Conservation (phyloP, 495 filamentous ascomycete species). For the Glarea lozoyensis region DNA sequence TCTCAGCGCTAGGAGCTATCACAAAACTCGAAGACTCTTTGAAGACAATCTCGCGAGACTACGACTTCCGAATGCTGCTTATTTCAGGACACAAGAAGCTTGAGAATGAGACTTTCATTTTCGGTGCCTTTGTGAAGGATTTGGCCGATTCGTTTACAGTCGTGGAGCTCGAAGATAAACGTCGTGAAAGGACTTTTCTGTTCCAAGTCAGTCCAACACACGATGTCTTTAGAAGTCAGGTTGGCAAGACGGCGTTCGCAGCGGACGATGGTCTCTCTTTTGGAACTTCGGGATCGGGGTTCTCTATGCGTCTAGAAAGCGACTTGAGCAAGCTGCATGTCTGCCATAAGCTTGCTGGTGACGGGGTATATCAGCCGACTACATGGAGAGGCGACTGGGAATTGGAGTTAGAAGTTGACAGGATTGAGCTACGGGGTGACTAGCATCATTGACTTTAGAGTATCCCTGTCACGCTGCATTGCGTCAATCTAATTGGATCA, state of each 20-base stretch:
- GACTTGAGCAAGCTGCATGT: not conserved
- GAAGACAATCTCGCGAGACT: not conserved
- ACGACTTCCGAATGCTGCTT: not conserved
- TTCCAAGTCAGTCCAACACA: not conserved
- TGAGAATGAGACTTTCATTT: not conserved
- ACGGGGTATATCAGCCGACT: not conserved
- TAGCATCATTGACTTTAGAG: no score
- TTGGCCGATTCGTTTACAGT: not conserved
- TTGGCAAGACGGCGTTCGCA: not conserved
- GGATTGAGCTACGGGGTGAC: not conserved
- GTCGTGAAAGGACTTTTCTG: not conserved
- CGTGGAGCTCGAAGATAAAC: not conserved
- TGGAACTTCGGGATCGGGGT: not conserved
- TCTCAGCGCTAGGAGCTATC: not conserved
- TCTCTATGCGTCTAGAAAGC: not conserved
- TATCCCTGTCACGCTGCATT: no score
- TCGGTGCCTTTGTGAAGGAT: not conserved
- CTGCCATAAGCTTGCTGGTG: not conserved
- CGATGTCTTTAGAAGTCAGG: slow-evolving; percentile 1
- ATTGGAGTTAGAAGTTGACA: not conserved
- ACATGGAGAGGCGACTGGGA: not conserved
- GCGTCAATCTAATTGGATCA: no score
- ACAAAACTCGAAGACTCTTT: not conserved
- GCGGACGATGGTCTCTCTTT: not conserved
- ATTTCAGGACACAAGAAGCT: not conserved